These are phyloP conservation scores for Leucogyrophana mollusca DNA, from an alignment of 768 basidiomycete genomes.

Conservation along the genomic window DNA sequence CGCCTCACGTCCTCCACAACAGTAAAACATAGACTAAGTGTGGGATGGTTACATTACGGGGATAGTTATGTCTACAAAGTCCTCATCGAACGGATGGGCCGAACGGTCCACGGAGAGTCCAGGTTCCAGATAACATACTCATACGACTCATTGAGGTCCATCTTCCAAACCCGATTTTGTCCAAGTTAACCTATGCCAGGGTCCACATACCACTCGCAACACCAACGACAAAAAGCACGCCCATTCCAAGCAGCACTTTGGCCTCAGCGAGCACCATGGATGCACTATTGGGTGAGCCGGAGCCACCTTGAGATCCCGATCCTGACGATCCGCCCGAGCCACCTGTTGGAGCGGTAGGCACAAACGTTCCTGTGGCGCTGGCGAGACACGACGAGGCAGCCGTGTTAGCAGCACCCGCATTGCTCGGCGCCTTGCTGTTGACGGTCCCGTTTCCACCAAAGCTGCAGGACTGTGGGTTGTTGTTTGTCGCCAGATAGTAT, in stretches of 20 bases:
- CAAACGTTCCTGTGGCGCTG: constrained; percentile 60
- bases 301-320: constrained; percentile 19
- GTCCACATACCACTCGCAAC: constrained; percentile 45
- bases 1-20: not conserved
- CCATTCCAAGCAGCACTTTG: constrained; percentile 37
- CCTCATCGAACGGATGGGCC: not conserved
- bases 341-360: constrained; percentile 49
- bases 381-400: constrained; percentile 69
- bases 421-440: constrained; percentile 52
- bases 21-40: not conserved
- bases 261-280: constrained; percentile 21
- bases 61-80: not conserved
- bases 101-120: not conserved
- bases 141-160: constrained; percentile 5
- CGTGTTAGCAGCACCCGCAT: constrained; percentile 45
- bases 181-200: constrained; percentile 28
- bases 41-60: not conserved
- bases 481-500: constrained; percentile 66
- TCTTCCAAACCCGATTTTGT: not conserved
- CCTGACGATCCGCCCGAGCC: constrained; percentile 16
- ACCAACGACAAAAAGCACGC: constrained; percentile 32
- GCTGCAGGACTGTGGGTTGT: constrained; percentile 62
- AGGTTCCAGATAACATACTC: not conserved
- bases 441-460: constrained; percentile 86
- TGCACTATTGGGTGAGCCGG: constrained; percentile 24